These are phyloP conservation scores for Xylaria arbuscula DNA, from an alignment of 2,329 filamentous ascomycete genomes.

Conservation along the genomic window DNA sequence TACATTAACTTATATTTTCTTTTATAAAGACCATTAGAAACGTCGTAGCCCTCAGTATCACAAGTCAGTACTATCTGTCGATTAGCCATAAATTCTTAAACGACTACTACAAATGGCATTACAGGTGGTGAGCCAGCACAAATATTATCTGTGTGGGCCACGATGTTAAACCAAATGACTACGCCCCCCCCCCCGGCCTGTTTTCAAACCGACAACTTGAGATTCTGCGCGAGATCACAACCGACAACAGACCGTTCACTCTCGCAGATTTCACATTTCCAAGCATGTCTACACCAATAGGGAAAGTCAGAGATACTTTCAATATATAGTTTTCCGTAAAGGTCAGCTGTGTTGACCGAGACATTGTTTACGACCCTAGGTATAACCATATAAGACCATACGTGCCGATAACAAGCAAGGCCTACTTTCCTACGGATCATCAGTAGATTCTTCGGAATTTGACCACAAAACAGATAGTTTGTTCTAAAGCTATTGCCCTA, in stretches of 20 bases:
- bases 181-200: conserved; percentile 38
- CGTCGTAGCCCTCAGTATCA: neutral
- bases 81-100: conserved; percentile 18
- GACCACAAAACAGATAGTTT: conserved; percentile 49
- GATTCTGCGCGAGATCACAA: conserved; percentile 34
- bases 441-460: conserved; percentile 51
- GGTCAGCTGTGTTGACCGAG: no score
- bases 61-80: conserved; percentile 30
- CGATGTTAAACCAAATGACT: conserved; percentile 32
- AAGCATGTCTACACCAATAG: conserved; percentile 18
- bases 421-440: conserved; percentile 46
- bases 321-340: no score
- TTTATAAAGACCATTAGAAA: no score
- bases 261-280: conserved; percentile 30
- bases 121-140: conserved; percentile 47
- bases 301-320: conserved; percentile 1
- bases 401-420: neutral
- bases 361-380: neutral
- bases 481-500: conserved; percentile 33
- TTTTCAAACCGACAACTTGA: conserved; percentile 38
- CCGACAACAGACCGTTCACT: conserved; percentile 30
- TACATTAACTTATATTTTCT: no score
- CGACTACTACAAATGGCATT: conserved; percentile 38
- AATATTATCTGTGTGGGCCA: conserved; percentile 47
- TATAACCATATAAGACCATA: neutral